phyloP scores from a whole-genome alignment of 2,329 filamentous ascomycete genomes.

The Ceratocystis variospora region DNA sequence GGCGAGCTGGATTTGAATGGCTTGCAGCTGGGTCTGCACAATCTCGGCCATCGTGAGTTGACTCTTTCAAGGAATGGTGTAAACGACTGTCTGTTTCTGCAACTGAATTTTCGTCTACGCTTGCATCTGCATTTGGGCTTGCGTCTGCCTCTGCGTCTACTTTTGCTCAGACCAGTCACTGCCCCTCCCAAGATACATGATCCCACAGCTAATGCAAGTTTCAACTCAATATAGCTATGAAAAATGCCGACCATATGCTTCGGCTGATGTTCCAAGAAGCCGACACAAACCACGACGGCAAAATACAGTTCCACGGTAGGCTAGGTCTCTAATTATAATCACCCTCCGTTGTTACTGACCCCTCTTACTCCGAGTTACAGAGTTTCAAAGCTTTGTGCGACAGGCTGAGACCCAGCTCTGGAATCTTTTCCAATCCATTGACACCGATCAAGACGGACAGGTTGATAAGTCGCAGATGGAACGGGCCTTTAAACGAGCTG shows the following conservation, averaged over 20 bases:
- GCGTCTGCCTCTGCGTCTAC: neutral
- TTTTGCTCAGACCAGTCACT: neutral
- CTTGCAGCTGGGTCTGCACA: conserved; percentile 68
- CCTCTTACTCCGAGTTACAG: conserved; percentile 33
- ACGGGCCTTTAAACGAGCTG: conserved; percentile 61
- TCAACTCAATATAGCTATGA: conserved; percentile 42
- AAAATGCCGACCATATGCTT: conserved; percentile 82
- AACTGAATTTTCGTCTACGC: no score
- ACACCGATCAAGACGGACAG: conserved; percentile 70
- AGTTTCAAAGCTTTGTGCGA: conserved; percentile 81
- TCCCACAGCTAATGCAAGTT: neutral
- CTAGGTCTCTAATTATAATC: conserved; percentile 12
- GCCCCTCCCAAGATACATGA: neutral
- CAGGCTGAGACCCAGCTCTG: conserved; percentile 74
- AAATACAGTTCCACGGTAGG: conserved; percentile 80
- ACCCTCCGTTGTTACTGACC: conserved; percentile 13
- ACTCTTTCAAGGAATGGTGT: neutral
- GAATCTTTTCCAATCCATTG: conserved; percentile 72
- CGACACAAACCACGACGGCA: conserved; percentile 75
- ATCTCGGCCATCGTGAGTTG: conserved; percentile 74
- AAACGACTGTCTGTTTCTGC: neutral
- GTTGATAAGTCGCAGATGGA: conserved; percentile 77
- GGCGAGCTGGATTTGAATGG: conserved; percentile 74
- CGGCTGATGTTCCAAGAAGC: conserved; percentile 67
- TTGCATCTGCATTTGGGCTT: no score